Conservation (phyloP, 2,329 filamentous ascomycete species). For the Hypoxylon rubiginosum region DNA sequence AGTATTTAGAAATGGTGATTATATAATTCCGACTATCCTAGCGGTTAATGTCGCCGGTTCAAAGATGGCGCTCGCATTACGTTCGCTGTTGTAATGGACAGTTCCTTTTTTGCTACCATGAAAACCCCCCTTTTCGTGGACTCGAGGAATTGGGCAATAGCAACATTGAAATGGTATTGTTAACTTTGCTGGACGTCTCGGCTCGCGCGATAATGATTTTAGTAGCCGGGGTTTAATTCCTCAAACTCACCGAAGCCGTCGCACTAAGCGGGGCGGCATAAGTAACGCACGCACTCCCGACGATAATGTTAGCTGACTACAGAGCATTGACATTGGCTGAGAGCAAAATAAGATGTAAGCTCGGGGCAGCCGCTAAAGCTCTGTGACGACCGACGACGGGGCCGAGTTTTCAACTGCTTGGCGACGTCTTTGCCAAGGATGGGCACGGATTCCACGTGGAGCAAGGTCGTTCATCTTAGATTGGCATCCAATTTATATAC, state of each 20-base stretch:
- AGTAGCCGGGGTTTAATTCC: background rate
- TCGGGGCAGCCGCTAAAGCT: conserved; percentile 13
- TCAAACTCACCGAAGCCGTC: background rate
- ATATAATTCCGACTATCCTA: background rate
- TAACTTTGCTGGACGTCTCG: background rate
- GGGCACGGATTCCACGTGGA: conserved; percentile 20
- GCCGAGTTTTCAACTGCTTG: conserved; percentile 14
- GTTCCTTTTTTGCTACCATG: no score
- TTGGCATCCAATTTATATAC: conserved; percentile 14
- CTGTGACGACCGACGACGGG: conserved; percentile 23
- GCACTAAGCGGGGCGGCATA: background rate
- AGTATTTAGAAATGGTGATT: no score
- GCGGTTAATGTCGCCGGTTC: background rate
- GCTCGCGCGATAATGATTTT: background rate
- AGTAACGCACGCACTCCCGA: background rate
- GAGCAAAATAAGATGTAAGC: conserved; percentile 3
- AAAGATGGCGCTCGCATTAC: background rate
- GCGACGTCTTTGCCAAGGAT: conserved; percentile 19
- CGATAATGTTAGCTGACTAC: background rate
- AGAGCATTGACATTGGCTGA: background rate
- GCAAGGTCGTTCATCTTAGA: conserved; percentile 16
- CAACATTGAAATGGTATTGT: no score
- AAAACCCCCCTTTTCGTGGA: background rate
- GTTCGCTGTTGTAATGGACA: no score
- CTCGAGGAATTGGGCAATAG: background rate